These are phyloP conservation scores for Alternaria dauci DNA, from an alignment of 2,329 filamentous ascomycete species.

Conservation along the genomic window DNA sequence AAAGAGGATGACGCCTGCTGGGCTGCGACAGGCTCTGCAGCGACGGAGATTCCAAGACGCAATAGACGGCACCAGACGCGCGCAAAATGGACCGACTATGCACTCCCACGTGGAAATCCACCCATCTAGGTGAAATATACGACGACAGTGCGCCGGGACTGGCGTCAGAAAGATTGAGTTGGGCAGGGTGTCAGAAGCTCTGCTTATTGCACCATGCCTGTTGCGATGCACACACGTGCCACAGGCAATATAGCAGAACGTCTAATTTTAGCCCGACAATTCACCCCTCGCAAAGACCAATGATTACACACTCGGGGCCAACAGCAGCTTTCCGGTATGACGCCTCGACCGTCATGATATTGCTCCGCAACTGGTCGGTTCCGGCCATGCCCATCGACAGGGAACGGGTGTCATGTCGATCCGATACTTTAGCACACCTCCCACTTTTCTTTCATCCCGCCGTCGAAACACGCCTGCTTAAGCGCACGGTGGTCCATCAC, in stretches of 20 bases:
- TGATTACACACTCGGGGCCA: constrained; percentile 33
- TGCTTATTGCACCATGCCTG: constrained; percentile 40
- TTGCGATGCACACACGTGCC: constrained; percentile 47
- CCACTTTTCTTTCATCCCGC: constrained; percentile 22
- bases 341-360: constrained; percentile 15
- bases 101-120: constrained; percentile 48
- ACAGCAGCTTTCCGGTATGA: constrained; percentile 31
- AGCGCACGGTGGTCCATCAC: constrained; percentile 29
- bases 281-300: constrained; percentile 17
- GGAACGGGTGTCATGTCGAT: constrained; percentile 30
- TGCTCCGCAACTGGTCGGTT: constrained; percentile 25
- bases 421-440: constrained; percentile 15
- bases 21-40: constrained; percentile 8
- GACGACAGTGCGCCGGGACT: constrained; percentile 34
- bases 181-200: constrained; percentile 23
- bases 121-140: constrained; percentile 32
- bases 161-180: constrained; percentile 34
- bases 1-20: constrained; percentile 1
- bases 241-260: constrained; percentile 42
- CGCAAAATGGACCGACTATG: constrained; percentile 29
- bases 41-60: constrained; percentile 7
- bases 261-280: constrained; percentile 44
- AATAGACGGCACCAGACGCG: constrained; percentile 28
- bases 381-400: constrained; percentile 26
- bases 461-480: constrained; percentile 35